Evolutionary conservation across 768 basidiomycete species (phyloP), one percentile per base, ranked within the genome.

Genomic region (Serendipita sp.): DNA sequence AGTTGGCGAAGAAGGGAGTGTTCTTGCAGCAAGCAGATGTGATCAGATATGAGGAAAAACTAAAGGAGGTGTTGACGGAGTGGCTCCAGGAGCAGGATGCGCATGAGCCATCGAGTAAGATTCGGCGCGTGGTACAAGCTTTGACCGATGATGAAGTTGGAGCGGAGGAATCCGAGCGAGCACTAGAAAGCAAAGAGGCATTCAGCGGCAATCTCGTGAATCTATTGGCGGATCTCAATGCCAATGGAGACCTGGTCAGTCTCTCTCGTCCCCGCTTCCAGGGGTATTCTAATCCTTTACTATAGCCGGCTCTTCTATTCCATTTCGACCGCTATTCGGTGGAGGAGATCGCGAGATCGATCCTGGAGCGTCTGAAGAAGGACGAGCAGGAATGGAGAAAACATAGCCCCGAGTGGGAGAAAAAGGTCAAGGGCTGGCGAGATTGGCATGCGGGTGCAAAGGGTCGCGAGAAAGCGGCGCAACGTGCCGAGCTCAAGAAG

Each of bases 301-400:
- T 50, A 51, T 61, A 84, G 83, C 84, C 84, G 2, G 85, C 83
- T 0, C 78, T 88, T 13, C 70, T 87, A 22, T 88, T 88, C 73
- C 78, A 75, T 61, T 85, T 87, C 66, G 82, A 85, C 65, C 78
- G 85, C 20, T 69, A 72, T 1, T 73, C 75, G 20, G 86, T 84
- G 68, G 83, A 85, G 68, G 65, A 70, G 20, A 76, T 84, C 73
- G 81, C 76, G 0, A 41, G 68, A 20, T 63, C 64, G 13, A 69
- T 87, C 24, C 20, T 74, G 1, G 16, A 62, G 1, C 68, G 63
- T 0, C 74, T 86, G 16, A 65, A 74, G 61, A 48, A 28, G 0
- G 74, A 78, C 3, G 85, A 88, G 69, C 44, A 64, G 22, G 45
- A 70, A 30, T 88, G 84, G 83, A 75, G 79, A 0, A 62, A 66